Percentiles rank a stretch among this genome's conserved stretches.
Evolutionary conservation across 331 rosid genomes (phyloP).

Genomic region (Cucumis variabilis): DNA sequence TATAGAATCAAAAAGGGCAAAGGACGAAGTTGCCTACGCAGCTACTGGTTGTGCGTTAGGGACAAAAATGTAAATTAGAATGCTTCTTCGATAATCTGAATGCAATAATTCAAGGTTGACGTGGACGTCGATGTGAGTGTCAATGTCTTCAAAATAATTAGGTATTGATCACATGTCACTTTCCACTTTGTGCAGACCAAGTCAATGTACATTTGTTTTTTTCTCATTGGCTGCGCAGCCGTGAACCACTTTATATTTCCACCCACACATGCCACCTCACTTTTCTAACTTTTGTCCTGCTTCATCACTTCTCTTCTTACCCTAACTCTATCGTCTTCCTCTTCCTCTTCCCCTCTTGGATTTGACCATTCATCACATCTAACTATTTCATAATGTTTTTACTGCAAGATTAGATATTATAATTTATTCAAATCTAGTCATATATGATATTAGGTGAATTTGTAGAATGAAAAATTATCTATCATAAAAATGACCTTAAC

Average conservation of each 20-base stretch:
- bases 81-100: neutral
- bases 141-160: neutral
- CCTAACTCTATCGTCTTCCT: too few species aligned
- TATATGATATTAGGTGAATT: too few species aligned
- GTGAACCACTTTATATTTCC: neutral
- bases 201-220: neutral
- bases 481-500: too few species aligned
- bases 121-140: neutral
- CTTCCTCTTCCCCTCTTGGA: too few species aligned
- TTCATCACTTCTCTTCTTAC: too few species aligned
- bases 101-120: constrained; percentile 11
- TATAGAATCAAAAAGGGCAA: neutral
- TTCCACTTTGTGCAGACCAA: neutral
- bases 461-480: too few species aligned
- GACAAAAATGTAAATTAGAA: neutral
- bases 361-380: too few species aligned
- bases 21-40: neutral
- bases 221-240: neutral
- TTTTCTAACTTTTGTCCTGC: neutral
- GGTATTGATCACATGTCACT: neutral
- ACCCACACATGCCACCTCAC: neutral
- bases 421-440: too few species aligned
- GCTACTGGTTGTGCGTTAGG: neutral
- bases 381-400: too few species aligned
- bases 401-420: too few species aligned